phyloP scores from a whole-genome alignment of 352 stramenopile genomes.

The Phytophthora cryptogea region DNA sequence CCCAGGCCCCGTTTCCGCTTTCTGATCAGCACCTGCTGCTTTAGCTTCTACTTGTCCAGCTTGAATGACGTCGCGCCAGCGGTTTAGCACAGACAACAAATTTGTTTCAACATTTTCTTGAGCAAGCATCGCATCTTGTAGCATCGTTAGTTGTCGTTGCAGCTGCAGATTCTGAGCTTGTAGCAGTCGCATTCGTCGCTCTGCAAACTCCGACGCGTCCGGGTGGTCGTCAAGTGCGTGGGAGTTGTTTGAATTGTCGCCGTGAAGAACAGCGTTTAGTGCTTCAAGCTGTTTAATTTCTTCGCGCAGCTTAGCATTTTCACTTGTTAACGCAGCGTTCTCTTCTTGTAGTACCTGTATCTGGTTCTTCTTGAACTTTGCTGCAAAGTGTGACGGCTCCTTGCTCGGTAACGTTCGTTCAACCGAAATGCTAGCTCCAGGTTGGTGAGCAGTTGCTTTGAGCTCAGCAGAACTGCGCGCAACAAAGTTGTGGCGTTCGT shows the following conservation, averaged over 20 bases:
- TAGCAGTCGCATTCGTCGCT: constrained; percentile 42
- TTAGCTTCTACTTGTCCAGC: constrained; percentile 47
- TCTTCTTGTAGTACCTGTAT: constrained; percentile 49
- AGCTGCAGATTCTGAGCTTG: constrained; percentile 72
- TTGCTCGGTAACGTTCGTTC: constrained; percentile 33
- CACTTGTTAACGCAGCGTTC: constrained; percentile 35
- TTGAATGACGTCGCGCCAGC: constrained; percentile 52
- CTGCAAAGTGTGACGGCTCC: constrained; percentile 29
- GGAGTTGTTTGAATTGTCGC: constrained; percentile 30
- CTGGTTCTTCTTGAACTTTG: constrained; percentile 52
- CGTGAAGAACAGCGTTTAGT: constrained; percentile 41
- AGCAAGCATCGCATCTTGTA: constrained; percentile 43
- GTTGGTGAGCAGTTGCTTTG: constrained; percentile 1
- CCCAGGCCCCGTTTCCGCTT: constrained; percentile 1
- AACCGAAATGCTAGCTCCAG: constrained; percentile 34
- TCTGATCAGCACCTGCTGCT: constrained; percentile 43
- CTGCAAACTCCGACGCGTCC: constrained; percentile 24
- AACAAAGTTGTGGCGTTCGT: constrained; percentile 8
- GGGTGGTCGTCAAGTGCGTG: constrained; percentile 6
- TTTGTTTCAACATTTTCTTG: constrained; percentile 43
- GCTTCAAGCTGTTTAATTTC: constrained; percentile 57
- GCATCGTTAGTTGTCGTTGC: constrained; percentile 48
- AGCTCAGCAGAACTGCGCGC: neutral
- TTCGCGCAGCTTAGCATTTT: constrained; percentile 49
- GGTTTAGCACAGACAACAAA: constrained; percentile 39